Evolutionary conservation across 2,329 filamentous ascomycete genomes (phyloP).

Genomic region (Zymoseptoria crescenta): DNA sequence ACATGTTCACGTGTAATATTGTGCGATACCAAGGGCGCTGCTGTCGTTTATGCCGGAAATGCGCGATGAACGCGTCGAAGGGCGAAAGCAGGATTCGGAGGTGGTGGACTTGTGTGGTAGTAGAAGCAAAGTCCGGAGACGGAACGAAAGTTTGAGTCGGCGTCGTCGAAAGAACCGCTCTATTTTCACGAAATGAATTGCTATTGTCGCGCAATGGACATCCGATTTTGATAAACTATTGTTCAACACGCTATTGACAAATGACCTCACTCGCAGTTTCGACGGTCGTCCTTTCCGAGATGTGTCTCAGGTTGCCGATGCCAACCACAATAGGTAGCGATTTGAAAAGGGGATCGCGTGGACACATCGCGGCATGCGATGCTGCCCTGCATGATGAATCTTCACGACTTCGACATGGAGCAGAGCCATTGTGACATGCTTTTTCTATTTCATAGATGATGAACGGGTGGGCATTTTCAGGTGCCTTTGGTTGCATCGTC

Average conservation of each 20-base stretch:
- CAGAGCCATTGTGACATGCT: background rate
- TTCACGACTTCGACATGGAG: background rate
- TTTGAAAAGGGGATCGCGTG: background rate
- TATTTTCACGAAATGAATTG: background rate
- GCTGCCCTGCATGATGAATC: background rate
- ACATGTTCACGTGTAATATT: background rate
- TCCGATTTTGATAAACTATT: background rate
- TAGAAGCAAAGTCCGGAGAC: too few relatives aligned
- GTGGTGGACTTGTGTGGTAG: background rate
- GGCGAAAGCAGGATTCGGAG: background rate
- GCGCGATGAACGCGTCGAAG: background rate
- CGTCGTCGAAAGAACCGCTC: background rate
- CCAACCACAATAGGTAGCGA: background rate
- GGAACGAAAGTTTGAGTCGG: too few relatives aligned
- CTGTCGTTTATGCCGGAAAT: background rate
- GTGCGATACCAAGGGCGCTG: background rate
- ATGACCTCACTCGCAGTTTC: background rate
- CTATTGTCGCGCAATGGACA: background rate
- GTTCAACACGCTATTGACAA: background rate
- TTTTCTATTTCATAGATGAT: background rate
- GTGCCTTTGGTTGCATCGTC: background rate
- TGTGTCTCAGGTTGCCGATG: background rate
- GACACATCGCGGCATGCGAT: background rate
- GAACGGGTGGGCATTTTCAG: background rate
- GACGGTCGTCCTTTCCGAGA: background rate